phyloP scores from a whole-genome alignment of 2,329 filamentous ascomycete genomes.

The Mariannaea elegans region DNA sequence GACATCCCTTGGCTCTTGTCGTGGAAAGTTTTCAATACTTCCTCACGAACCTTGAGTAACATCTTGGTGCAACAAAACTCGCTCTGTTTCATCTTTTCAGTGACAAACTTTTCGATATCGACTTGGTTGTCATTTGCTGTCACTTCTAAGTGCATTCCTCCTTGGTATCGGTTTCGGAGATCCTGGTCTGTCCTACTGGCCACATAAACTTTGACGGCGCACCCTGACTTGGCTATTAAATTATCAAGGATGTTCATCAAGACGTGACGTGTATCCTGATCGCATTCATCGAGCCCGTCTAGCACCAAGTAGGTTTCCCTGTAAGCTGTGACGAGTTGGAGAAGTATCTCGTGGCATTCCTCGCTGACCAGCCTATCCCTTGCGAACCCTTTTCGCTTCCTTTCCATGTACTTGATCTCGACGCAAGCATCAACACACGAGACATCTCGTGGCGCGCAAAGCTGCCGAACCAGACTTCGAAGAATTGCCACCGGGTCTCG shows the following conservation, averaged over 20 bases:
- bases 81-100: slow-evolving; percentile 1
- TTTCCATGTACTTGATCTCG: not conserved
- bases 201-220: slow-evolving; percentile 28
- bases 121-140: slow-evolving; percentile 20
- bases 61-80: slow-evolving; percentile 15
- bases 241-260: slow-evolving; percentile 18
- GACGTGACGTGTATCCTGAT: slow-evolving; percentile 8
- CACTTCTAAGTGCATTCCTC: slow-evolving; percentile 13
- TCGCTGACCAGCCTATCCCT: not conserved
- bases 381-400: slow-evolving; percentile 10
- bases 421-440: slow-evolving; percentile 5
- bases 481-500: slow-evolving; percentile 20
- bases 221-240: slow-evolving; percentile 1
- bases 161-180: slow-evolving; percentile 10
- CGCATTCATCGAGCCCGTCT: slow-evolving; percentile 30
- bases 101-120: slow-evolving; percentile 27
- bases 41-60: not conserved
- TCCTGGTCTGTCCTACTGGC: slow-evolving; percentile 25
- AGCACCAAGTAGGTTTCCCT: slow-evolving; percentile 18
- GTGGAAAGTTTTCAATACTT: slow-evolving; percentile 16
- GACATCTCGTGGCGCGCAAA: slow-evolving; percentile 2
- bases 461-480: slow-evolving; percentile 27
- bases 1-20: slow-evolving; percentile 24
- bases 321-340: slow-evolving; percentile 16
- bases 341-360: slow-evolving; percentile 19